Evolutionary conservation across 164 flowering plant species (phyloP), one percentile per base, ranked within the genome.

Genomic region (Dillenia turbinata): DNA sequence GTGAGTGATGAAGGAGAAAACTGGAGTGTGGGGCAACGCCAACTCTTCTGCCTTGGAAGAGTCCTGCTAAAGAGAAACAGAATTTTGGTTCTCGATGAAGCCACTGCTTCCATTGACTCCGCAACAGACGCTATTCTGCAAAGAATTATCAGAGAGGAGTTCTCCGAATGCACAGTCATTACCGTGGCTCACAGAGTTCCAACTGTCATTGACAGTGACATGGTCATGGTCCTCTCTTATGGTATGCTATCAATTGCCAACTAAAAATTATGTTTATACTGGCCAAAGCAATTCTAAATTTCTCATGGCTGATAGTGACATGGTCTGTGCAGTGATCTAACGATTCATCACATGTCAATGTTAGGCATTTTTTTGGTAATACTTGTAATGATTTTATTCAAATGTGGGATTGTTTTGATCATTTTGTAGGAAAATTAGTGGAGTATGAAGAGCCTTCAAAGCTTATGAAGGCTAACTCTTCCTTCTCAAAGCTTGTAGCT

Each of bases 141-240:
- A 67, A 77, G 71, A 48, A 76, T 88, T 8, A 89, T 88, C 64
- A 79, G 92, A 52, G 66, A 83, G 66, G 96, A 92, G 56, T 89
- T 92, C 69, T 56, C 72, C 0, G 61, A 71, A 8, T 86, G 91
- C 77, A 92, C 96, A 0, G 90, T 89, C 5, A 69, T 92, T 57
- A 86, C 96, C 0, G 88, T 89, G 12, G 96, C 96, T 59, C 98
- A 89, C 67, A 73, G 98, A 69, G 89, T 92, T 54, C 96, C 93
- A 5, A 88, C 96, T 13, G 96, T 92, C 14, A 82, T 82, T 7
- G 96, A 90, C 66, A 81, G 96, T 61, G 90, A 92, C 72, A 86
- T 79, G 86, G 92, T 86, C 78, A 81, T 92, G 89, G 89, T 90
- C 68, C 92, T 92, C 15, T 89, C 96, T 8, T 86, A 73, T 65